These are phyloP conservation scores for Podospora pseudopauciseta DNA, from an alignment of 495 filamentous ascomycete genomes.

Conservation along the genomic window DNA sequence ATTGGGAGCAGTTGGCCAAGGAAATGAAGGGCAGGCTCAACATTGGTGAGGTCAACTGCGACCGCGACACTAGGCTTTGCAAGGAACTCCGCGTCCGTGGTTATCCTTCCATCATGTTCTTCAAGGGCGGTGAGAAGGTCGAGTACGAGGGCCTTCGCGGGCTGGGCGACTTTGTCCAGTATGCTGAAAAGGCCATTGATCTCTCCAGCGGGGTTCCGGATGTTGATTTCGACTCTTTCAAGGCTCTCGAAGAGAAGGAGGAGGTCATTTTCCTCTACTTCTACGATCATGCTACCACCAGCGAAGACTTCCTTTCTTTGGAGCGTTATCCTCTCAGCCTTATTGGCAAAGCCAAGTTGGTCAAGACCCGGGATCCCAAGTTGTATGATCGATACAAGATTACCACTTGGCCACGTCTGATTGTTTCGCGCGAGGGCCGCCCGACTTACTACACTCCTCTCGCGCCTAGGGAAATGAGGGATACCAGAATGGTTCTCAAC, in stretches of 20 bases:
- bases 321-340: conserved; percentile 81
- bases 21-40: conserved; percentile 86
- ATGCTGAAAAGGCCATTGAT: conserved; percentile 80
- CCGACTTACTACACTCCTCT: conserved; percentile 84
- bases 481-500: conserved; percentile 69
- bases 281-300: conserved; percentile 90
- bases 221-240: conserved; percentile 70
- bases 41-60: conserved; percentile 95
- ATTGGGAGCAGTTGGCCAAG: conserved; percentile 83
- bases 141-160: conserved; percentile 93
- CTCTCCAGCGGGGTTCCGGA: conserved; percentile 72
- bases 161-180: conserved; percentile 82
- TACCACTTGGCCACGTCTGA: conserved; percentile 85
- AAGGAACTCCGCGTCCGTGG: conserved; percentile 75
- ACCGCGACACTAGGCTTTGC: conserved; percentile 76
- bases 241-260: conserved; percentile 84
- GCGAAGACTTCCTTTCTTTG: conserved; percentile 84
- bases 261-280: conserved; percentile 97
- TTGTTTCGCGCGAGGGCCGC: conserved; percentile 84
- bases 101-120: conserved; percentile 90
- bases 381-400: conserved; percentile 85
- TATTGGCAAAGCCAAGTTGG: conserved; percentile 85
- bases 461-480: conserved; percentile 83
- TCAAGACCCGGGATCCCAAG: conserved; percentile 74
- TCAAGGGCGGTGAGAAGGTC: conserved; percentile 84